Percentiles rank a stretch among this genome's conserved stretches.
Conservation (phyloP, 2,329 filamentous ascomycete species). For the Neonectria hederae region DNA sequence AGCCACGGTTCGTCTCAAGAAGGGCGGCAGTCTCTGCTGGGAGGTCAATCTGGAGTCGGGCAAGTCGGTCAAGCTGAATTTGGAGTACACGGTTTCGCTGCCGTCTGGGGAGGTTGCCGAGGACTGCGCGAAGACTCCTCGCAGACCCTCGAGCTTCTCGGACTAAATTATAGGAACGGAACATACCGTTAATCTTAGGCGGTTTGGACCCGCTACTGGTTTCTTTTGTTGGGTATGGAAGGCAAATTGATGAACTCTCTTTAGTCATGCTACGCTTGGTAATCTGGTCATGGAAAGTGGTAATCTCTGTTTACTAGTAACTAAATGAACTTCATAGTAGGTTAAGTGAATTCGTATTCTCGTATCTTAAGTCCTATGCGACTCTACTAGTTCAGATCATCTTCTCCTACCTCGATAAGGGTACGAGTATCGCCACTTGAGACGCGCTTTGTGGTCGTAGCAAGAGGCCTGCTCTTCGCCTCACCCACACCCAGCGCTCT, state of each 20-base stretch:
- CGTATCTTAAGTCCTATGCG: not conserved
- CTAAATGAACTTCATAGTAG: not conserved
- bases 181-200: not conserved
- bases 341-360: not conserved
- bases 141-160: not conserved
- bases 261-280: not conserved
- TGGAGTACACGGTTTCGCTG: conserved; percentile 70
- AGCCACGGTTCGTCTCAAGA: conserved; percentile 62
- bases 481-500: not conserved
- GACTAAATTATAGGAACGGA: not conserved
- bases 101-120: conserved; percentile 57
- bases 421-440: too few relatives aligned
- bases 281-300: not conserved
- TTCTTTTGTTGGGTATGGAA: not conserved
- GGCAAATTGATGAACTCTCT: not conserved
- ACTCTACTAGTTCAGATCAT: not conserved
- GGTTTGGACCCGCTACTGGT: not conserved
- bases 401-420: not conserved
- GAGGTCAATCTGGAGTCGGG: conserved; percentile 67
- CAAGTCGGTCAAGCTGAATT: conserved; percentile 62
- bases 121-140: conserved; percentile 27
- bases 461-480: not conserved
- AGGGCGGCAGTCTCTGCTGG: conserved; percentile 68
- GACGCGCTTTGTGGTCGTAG: too few relatives aligned
- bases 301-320: not conserved